Evolutionary conservation across 768 basidiomycete genomes (phyloP).

Genomic region (Rhodotorula sphaerocarpa): DNA sequence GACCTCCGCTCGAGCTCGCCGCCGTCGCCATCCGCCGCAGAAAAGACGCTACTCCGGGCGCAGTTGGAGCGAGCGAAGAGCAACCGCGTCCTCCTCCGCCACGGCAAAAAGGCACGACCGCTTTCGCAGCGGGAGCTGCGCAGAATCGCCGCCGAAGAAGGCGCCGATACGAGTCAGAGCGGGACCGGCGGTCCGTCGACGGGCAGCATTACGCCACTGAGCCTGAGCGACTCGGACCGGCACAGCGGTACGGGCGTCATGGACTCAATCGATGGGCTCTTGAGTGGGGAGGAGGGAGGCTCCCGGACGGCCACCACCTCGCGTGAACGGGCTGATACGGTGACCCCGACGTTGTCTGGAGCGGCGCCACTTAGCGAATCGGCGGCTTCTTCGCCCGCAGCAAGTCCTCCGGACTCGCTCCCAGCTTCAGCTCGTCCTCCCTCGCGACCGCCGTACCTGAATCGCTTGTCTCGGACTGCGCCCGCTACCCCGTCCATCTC

Average conservation of each 20-base stretch:
- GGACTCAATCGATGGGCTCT: neutral
- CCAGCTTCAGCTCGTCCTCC: neutral
- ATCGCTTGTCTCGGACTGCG: neutral
- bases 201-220: too few relatives aligned
- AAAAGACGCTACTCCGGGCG: neutral
- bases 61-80: neutral
- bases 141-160: neutral
- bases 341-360: too few relatives aligned
- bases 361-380: too few relatives aligned
- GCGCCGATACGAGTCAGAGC: neutral
- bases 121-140: neutral
- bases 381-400: neutral
- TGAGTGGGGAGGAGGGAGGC: neutral
- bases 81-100: neutral
- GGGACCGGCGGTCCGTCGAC: neutral
- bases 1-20: slow-evolving; percentile 1
- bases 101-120: neutral
- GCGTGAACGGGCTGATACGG: neutral
- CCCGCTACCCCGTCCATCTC: neutral
- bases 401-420: neutral
- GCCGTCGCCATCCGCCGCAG: neutral
- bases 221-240: neutral
- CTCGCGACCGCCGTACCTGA: neutral
- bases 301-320: too few relatives aligned
- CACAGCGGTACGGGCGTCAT: neutral